Evolutionary conservation across 2,329 filamentous ascomycete species (phyloP).

Genomic region (Penicillium polonicum): DNA sequence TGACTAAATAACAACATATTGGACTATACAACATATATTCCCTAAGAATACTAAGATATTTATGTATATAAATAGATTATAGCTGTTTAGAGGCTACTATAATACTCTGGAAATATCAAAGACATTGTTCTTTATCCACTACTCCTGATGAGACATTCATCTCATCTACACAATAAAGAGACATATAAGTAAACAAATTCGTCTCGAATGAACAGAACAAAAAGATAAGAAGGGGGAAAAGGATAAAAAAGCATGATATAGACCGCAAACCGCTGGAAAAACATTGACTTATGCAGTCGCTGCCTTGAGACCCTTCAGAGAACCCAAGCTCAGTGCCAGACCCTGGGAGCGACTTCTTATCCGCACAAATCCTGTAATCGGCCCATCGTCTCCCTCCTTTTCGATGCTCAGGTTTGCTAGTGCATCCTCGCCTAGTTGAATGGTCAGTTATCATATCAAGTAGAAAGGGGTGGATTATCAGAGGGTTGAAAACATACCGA

Average conservation of each 20-base stretch:
- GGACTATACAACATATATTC: neutral
- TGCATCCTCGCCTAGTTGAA: conserved; percentile 81
- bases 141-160: conserved; percentile 19
- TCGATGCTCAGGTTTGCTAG: conserved; percentile 97
- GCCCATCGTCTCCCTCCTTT: conserved; percentile 91
- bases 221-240: conserved; percentile 22
- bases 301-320: conserved; percentile 91
- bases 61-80: neutral
- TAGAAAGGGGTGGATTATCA: neutral
- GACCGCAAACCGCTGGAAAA: conserved; percentile 32
- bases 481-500: conserved; percentile 66
- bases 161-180: conserved; percentile 29
- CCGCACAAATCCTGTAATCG: conserved; percentile 93
- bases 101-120: conserved; percentile 6
- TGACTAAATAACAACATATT: no score
- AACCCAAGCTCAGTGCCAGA: conserved; percentile 86
- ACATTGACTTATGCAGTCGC: conserved; percentile 39
- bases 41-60: neutral
- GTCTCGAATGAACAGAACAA: conserved; percentile 25
- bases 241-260: conserved; percentile 27
- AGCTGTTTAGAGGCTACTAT: neutral
- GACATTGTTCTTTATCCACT: conserved; percentile 27
- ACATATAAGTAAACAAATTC: conserved; percentile 31
- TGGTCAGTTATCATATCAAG: conserved; percentile 22
- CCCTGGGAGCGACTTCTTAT: conserved; percentile 97